phyloP scores from a whole-genome alignment of 148 eudicot species.

The Rhododendron henanense region DNA sequence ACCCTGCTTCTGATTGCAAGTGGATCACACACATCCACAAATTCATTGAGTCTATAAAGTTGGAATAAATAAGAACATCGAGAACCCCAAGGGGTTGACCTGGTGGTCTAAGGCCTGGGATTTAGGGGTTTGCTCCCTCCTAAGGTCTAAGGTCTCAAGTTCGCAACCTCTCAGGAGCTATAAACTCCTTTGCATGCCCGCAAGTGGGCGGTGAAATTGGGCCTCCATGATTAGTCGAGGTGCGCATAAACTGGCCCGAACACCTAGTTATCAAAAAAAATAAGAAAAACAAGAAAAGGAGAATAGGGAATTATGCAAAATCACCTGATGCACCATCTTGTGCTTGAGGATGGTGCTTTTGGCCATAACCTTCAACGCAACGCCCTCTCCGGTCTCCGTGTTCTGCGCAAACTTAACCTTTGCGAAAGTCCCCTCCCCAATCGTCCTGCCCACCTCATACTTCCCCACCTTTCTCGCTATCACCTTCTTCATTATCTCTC shows the following conservation, averaged over 20 bases:
- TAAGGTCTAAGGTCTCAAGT: no score
- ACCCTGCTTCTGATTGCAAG: neutral
- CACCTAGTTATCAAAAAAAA: neutral
- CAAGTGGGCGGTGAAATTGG: no score
- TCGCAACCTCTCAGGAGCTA: no score
- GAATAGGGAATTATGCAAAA: neutral
- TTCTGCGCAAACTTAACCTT: slow-evolving; percentile 77
- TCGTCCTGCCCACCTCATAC: slow-evolving; percentile 79
- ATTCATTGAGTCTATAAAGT: neutral
- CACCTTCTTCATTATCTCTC: slow-evolving; percentile 16
- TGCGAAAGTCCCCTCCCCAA: slow-evolving; percentile 85
- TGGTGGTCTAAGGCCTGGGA: neutral
- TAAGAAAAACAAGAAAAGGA: neutral
- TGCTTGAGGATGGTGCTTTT: slow-evolving; percentile 78
- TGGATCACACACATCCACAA: neutral
- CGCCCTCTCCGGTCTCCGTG: slow-evolving; percentile 66
- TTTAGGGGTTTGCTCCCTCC: neutral
- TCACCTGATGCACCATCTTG: slow-evolving; percentile 89
- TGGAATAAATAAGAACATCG: neutral
- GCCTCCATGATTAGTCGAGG: no score
- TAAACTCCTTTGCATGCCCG: no score
- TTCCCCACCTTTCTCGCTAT: slow-evolving; percentile 56
- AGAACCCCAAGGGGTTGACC: neutral
- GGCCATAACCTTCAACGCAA: slow-evolving; percentile 81
- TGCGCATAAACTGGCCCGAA: neutral